Percentiles rank a stretch among this genome's conserved stretches.
Evolutionary conservation across 805 yeast genomes (phyloP).

Genomic region (Myxozyma mucilagina): DNA sequence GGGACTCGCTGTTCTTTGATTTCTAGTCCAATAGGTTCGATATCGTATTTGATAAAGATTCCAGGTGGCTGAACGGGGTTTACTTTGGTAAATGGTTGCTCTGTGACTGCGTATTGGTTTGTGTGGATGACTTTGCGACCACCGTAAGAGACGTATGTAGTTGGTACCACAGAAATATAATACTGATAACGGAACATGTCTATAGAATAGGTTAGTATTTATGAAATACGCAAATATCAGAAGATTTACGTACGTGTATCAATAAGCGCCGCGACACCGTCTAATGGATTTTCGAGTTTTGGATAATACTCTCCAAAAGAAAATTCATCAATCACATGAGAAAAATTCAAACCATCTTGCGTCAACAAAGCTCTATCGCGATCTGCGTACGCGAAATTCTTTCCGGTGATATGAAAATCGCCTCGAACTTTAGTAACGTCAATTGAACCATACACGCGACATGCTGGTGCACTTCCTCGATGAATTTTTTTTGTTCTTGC

Average conservation of each 20-base stretch:
- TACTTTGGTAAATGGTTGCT: slow-evolving; percentile 32
- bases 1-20: slow-evolving; percentile 72
- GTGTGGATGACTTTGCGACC: slow-evolving; percentile 76
- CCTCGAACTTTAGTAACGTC: slow-evolving; percentile 87
- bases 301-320: slow-evolving; percentile 93
- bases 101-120: slow-evolving; percentile 78
- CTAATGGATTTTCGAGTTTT: slow-evolving; percentile 82
- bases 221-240: too few relatives aligned
- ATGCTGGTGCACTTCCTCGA: slow-evolving; percentile 53
- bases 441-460: slow-evolving; percentile 78
- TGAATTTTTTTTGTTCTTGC: slow-evolving; percentile 18
- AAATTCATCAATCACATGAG: slow-evolving; percentile 82
- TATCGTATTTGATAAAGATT: slow-evolving; percentile 77
- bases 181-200: slow-evolving; percentile 53
- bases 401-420: slow-evolving; percentile 78
- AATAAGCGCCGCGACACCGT: slow-evolving; percentile 63
- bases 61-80: slow-evolving; percentile 51
- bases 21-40: slow-evolving; percentile 78
- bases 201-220: too few relatives aligned
- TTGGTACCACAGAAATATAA: slow-evolving; percentile 78
- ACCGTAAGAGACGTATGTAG: slow-evolving; percentile 57
- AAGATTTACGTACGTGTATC: slow-evolving; percentile 41
- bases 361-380: slow-evolving; percentile 1
- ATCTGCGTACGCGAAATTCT: slow-evolving; percentile 64
- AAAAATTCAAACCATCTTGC: slow-evolving; percentile 57